Evolutionary conservation across 2,329 filamentous ascomycete genomes (phyloP).

Genomic region (Scopulariopsis brevicaulis): DNA sequence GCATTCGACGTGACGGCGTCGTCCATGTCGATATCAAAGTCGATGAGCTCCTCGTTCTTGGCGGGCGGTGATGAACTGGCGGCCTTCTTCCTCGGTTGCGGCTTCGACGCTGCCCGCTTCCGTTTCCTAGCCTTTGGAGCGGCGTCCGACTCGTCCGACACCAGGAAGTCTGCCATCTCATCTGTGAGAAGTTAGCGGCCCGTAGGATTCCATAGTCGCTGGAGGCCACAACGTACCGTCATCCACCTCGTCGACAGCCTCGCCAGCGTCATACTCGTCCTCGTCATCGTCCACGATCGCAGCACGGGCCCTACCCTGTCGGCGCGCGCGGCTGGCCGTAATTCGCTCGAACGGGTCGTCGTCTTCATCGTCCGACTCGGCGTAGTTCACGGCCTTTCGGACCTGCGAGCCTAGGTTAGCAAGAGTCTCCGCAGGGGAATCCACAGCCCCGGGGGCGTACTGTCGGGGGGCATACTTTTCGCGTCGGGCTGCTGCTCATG

Average conservation of each 20-base stretch:
- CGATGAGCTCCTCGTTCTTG: slow-evolving; percentile 27
- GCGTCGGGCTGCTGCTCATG: slow-evolving; percentile 59
- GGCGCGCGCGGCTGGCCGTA: slow-evolving; percentile 14
- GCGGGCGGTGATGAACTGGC: slow-evolving; percentile 36
- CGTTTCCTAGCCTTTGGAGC: slow-evolving; percentile 54
- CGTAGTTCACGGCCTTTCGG: slow-evolving; percentile 61
- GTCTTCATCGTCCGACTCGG: slow-evolving; percentile 66
- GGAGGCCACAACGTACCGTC: slow-evolving; percentile 34
- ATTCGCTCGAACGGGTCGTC: slow-evolving; percentile 36
- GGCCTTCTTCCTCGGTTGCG: slow-evolving; percentile 48
- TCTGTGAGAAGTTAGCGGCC: slow-evolving; percentile 18
- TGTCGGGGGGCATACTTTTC: slow-evolving; percentile 48
- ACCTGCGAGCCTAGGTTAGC: slow-evolving; percentile 18
- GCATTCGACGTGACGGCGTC: slow-evolving; percentile 20
- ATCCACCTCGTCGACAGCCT: slow-evolving; percentile 53
- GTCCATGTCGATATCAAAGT: slow-evolving; percentile 39
- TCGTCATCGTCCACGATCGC: slow-evolving; percentile 59
- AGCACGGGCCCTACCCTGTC: slow-evolving; percentile 36
- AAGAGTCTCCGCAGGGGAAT: background rate
- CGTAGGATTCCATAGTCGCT: background rate
- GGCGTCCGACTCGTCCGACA: slow-evolving; percentile 67
- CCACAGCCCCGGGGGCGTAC: background rate
- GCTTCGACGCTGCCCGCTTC: slow-evolving; percentile 50
- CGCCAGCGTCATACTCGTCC: slow-evolving; percentile 54
- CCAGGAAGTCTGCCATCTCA: slow-evolving; percentile 82